These are phyloP conservation scores for Phytophthora cryptogea DNA, from an alignment of 352 stramenopile species.

Conservation along the genomic window DNA sequence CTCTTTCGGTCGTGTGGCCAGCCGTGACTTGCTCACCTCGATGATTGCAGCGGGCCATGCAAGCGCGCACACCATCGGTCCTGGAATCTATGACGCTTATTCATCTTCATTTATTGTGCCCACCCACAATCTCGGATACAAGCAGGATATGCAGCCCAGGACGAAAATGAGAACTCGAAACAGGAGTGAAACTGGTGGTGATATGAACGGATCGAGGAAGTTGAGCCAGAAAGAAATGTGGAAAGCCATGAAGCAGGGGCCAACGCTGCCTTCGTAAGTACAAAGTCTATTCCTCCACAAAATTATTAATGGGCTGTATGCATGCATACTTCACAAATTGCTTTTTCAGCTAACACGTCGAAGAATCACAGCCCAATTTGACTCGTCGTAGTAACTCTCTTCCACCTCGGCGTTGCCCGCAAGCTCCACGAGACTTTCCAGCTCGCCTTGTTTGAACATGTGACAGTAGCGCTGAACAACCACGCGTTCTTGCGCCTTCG, in stretches of 20 bases:
- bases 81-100: conserved; percentile 41
- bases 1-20: conserved; percentile 40
- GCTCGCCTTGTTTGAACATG: conserved; percentile 88
- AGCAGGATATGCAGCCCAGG: conserved; percentile 28
- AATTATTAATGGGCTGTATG: neutral
- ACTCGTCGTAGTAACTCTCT: conserved; percentile 86
- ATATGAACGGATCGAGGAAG: neutral
- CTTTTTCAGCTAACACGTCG: conserved; percentile 47
- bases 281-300: conserved; percentile 18
- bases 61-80: conserved; percentile 36
- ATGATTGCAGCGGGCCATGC: conserved; percentile 54
- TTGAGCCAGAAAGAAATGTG: conserved; percentile 38
- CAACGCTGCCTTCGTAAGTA: conserved; percentile 21
- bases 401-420: conserved; percentile 66
- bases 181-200: conserved; percentile 4
- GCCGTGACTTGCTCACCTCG: conserved; percentile 52
- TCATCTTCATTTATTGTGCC: conserved; percentile 23
- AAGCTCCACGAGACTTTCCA: conserved; percentile 68
- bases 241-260: conserved; percentile 35
- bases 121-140: conserved; percentile 55
- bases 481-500: conserved; percentile 33
- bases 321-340: neutral
- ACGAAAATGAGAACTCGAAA: conserved; percentile 8
- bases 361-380: conserved; percentile 87
- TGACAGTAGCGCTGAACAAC: conserved; percentile 89